A percentile compares a stretch with the other conserved stretches of the same genome.
These are phyloP conservation scores for Aspergillus awamori DNA, from an alignment of 2,329 filamentous ascomycete species.

Conservation along the genomic window DNA sequence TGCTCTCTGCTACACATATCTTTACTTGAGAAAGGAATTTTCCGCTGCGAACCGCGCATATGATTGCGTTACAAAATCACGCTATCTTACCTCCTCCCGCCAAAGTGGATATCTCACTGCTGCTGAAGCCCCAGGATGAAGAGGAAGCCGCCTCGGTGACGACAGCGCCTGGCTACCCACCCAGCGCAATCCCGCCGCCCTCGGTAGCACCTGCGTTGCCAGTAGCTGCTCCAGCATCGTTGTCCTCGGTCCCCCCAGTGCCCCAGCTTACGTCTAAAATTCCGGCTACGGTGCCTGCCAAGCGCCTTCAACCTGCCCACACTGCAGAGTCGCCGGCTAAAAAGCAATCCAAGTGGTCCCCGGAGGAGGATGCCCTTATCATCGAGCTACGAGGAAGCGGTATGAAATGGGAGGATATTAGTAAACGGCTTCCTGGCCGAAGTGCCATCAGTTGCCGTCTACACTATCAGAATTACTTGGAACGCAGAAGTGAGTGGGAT, in stretches of 20 bases:
- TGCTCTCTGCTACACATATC: constrained; percentile 9
- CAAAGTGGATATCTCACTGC: constrained; percentile 93
- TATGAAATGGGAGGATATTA: constrained; percentile 99
- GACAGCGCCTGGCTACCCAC: constrained; percentile 36
- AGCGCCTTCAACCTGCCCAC: constrained; percentile 51
- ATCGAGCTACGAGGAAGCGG: constrained; percentile 86
- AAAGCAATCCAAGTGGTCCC: constrained; percentile 96
- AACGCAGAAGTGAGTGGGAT: constrained; percentile 91
- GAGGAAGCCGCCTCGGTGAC: constrained; percentile 36
- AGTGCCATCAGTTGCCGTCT: constrained; percentile 93
- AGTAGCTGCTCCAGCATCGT: constrained; percentile 27
- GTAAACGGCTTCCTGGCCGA: constrained; percentile 82
- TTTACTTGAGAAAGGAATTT: constrained; percentile 11
- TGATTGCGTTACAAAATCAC: constrained; percentile 47
- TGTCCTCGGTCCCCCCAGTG: constrained; percentile 29
- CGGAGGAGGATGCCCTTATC: constrained; percentile 89
- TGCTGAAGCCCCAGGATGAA: constrained; percentile 68
- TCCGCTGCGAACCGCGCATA: constrained; percentile 40
- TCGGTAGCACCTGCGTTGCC: constrained; percentile 35
- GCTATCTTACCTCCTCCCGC: constrained; percentile 50
- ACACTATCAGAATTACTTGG: constrained; percentile 96
- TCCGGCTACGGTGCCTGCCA: constrained; percentile 35
- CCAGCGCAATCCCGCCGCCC: constrained; percentile 30
- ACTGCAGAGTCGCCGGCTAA: constrained; percentile 71
- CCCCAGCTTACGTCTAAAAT: constrained; percentile 37